Percentiles rank a stretch among this genome's conserved stretches.
These are phyloP conservation scores for Aspergillus floridensis DNA, from an alignment of 2,329 filamentous ascomycete genomes.

Conservation along the genomic window DNA sequence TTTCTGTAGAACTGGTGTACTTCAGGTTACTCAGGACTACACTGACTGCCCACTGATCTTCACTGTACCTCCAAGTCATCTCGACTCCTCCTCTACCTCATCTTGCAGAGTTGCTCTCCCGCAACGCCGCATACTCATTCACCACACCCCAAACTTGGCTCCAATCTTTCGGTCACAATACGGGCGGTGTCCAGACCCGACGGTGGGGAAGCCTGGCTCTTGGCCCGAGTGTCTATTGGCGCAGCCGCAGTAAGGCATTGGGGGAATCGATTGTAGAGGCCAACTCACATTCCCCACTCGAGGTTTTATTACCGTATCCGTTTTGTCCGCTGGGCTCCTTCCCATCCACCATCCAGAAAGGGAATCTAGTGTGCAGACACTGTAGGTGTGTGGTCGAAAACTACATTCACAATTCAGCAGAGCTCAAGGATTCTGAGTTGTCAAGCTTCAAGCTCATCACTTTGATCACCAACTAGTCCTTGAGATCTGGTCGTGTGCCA, in stretches of 20 bases:
- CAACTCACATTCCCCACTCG: constrained; percentile 17
- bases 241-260: constrained; percentile 13
- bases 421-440: too few species aligned
- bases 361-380: not conserved
- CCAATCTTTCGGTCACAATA: constrained; percentile 9
- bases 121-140: not conserved
- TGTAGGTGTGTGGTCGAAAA: not conserved
- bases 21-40: too few species aligned
- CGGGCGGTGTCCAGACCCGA: constrained; percentile 21
- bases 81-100: too few species aligned
- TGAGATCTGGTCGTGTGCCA: not conserved
- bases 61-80: too few species aligned
- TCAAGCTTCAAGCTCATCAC: not conserved
- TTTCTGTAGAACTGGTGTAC: too few species aligned
- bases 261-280: constrained; percentile 15
- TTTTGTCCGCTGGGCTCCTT: not conserved
- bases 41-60: too few species aligned
- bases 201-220: constrained; percentile 15
- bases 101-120: too few species aligned
- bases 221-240: constrained; percentile 21
- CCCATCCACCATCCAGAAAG: not conserved
- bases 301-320: constrained; percentile 9
- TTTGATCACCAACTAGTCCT: too few species aligned
- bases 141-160: not conserved
- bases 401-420: too few species aligned